Conservation (phyloP, 192 early-diverging fungal species). For the Podila epicladia region DNA sequence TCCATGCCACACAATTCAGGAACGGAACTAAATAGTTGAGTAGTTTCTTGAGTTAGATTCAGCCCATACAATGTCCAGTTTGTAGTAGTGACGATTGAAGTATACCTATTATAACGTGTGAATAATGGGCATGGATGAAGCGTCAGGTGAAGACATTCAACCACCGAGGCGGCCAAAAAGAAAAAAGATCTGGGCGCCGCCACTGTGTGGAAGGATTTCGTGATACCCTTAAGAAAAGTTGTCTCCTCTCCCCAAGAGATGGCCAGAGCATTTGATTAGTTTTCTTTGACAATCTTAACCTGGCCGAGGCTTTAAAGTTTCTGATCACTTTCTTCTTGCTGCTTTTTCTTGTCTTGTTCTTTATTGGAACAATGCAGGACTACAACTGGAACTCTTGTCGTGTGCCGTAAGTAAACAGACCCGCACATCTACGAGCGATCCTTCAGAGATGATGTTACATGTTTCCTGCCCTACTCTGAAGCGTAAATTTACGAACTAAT, state of each 20-base stretch:
- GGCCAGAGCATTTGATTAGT: slow-evolving; percentile 3
- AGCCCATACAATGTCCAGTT: not conserved
- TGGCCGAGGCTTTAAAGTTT: not conserved
- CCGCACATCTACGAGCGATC: no score
- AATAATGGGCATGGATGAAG: no score
- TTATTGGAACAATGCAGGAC: slow-evolving; percentile 10
- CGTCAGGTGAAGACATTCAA: no score
- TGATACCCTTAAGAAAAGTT: no score
- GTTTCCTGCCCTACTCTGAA: no score
- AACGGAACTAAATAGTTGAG: not conserved
- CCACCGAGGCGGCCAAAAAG: no score
- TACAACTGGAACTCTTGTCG: slow-evolving; percentile 62
- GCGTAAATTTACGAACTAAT: slow-evolving; percentile 4
- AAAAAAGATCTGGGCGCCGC: no score
- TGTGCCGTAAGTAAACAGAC: slow-evolving; percentile 36
- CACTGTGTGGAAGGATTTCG: no score
- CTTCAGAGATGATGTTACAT: not conserved
- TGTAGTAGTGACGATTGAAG: no score
- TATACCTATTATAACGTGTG: no score
- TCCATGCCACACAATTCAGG: not conserved
- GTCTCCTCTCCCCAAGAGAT: no score
- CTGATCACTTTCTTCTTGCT: not conserved
- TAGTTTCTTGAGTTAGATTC: not conserved
- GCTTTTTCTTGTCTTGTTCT: slow-evolving; percentile 2
- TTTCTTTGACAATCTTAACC: not conserved